phyloP scores from a whole-genome alignment of 2,329 filamentous ascomycete genomes.

The Colletotrichum tanaceti region DNA sequence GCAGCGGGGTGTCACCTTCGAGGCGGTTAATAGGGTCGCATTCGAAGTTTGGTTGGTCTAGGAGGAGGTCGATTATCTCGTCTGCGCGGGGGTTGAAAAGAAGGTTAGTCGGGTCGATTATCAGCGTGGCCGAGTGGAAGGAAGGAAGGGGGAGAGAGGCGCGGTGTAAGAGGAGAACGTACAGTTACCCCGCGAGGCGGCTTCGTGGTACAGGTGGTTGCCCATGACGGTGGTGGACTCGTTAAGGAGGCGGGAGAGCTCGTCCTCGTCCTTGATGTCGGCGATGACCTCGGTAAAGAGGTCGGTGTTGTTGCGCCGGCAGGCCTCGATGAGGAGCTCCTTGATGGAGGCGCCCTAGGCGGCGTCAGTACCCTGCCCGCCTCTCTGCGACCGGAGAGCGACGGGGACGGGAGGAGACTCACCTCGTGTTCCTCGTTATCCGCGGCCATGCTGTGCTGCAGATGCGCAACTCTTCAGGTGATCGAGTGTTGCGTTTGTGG shows the following conservation, averaged over 20 bases:
- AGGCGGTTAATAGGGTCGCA: slow-evolving; percentile 80
- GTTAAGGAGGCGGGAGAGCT: slow-evolving; percentile 85
- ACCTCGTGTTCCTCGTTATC: slow-evolving; percentile 53
- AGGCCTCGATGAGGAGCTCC: slow-evolving; percentile 92
- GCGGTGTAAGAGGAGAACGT: slow-evolving; percentile 50
- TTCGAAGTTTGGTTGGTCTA: slow-evolving; percentile 86
- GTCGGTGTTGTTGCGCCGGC: slow-evolving; percentile 90
- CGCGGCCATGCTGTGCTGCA: slow-evolving; percentile 43
- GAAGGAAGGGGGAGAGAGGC: background rate
- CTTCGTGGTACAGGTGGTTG: slow-evolving; percentile 89
- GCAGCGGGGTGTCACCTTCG: slow-evolving; percentile 82
- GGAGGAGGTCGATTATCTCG: slow-evolving; percentile 83
- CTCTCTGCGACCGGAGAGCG: background rate
- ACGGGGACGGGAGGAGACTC: background rate
- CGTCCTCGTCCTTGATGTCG: slow-evolving; percentile 68
- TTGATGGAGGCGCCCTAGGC: slow-evolving; percentile 82
- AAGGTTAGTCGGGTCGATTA: background rate
- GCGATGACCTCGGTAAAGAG: slow-evolving; percentile 81
- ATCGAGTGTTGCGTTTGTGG: slow-evolving; percentile 7
- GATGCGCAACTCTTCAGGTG: background rate
- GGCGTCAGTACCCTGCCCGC: slow-evolving; percentile 13
- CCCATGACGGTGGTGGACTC: slow-evolving; percentile 86
- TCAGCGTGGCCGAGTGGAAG: background rate
- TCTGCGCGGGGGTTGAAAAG: slow-evolving; percentile 57
- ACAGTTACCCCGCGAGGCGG: slow-evolving; percentile 88